A percentile compares a stretch with the other conserved stretches of the same genome.
phyloP scores from a whole-genome alignment of 2,329 filamentous ascomycete species.

The Fusarium sp. region DNA sequence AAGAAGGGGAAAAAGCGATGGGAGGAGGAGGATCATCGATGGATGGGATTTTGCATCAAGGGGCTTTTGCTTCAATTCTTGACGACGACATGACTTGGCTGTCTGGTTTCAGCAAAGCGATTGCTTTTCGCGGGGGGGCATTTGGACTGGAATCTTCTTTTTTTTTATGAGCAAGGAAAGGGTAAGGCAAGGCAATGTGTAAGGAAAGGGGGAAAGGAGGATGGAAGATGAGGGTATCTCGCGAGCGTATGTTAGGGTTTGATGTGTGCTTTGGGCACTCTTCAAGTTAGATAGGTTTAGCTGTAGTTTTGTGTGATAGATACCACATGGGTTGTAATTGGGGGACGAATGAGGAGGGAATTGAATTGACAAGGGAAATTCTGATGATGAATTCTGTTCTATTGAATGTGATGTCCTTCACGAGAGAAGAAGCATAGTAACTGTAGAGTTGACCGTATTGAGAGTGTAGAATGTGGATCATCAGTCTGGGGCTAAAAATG shows the following conservation, averaged over 20 bases:
- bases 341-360: constrained; percentile 8
- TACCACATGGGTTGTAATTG: constrained; percentile 40
- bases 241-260: constrained; percentile 11
- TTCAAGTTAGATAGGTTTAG: constrained; percentile 40
- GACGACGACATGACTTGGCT: constrained; percentile 47
- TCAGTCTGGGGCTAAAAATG: background rate
- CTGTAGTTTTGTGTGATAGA: constrained; percentile 42
- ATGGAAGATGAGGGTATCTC: constrained; percentile 3
- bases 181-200: background rate
- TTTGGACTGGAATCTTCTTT: constrained; percentile 29
- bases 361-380: constrained; percentile 22
- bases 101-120: constrained; percentile 43
- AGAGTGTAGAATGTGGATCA: background rate
- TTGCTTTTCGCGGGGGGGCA: constrained; percentile 36
- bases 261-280: constrained; percentile 20
- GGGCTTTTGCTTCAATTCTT: constrained; percentile 39
- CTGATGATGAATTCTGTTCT: background rate
- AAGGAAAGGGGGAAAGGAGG: background rate
- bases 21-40: constrained; percentile 19
- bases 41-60: constrained; percentile 31
- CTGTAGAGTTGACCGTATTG: background rate
- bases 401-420: background rate
- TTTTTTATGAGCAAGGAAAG: constrained; percentile 25
- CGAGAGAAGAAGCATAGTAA: background rate
- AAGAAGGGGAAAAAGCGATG: background rate